A percentile compares a stretch with the other conserved stretches of the same genome.
Conservation (phyloP, 352 stramenopile species). For the Peronospora farinosa region DNA sequence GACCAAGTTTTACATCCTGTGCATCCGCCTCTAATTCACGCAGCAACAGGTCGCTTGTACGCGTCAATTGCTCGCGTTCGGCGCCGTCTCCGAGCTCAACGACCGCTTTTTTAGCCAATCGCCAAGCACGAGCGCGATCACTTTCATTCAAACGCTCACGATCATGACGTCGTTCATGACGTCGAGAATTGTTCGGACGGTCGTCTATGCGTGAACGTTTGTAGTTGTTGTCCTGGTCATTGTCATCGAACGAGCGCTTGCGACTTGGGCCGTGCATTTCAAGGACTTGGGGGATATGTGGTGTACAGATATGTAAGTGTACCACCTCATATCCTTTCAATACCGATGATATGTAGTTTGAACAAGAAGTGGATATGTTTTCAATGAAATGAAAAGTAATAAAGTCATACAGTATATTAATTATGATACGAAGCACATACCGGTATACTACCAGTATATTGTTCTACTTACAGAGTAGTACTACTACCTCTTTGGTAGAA, state of each 20-base stretch:
- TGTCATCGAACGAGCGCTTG: conserved; percentile 64
- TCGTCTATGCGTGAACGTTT: conserved; percentile 60
- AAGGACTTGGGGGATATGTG: neutral
- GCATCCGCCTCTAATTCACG: conserved; percentile 49
- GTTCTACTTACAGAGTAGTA: no score
- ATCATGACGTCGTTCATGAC: conserved; percentile 32
- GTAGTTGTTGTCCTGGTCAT: conserved; percentile 39
- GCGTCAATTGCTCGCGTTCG: conserved; percentile 46
- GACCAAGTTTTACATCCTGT: conserved; percentile 48
- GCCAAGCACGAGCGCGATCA: conserved; percentile 61
- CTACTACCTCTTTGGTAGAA: no score
- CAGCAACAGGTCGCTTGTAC: conserved; percentile 37
- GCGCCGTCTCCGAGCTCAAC: conserved; percentile 63
- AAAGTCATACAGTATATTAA: no score
- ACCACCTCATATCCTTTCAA: no score
- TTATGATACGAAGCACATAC: no score
- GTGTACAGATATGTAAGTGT: neutral
- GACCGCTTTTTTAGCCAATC: conserved; percentile 65
- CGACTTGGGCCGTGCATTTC: conserved; percentile 32
- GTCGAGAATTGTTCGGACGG: conserved; percentile 20
- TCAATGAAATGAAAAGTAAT: no score
- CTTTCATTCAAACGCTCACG: conserved; percentile 45
- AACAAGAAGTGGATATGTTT: no score
- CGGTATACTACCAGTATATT: no score
- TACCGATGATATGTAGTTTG: no score